Evolutionary conservation across 2,329 filamentous ascomycete species (phyloP).

Genomic region (Aspergillus intermedius): DNA sequence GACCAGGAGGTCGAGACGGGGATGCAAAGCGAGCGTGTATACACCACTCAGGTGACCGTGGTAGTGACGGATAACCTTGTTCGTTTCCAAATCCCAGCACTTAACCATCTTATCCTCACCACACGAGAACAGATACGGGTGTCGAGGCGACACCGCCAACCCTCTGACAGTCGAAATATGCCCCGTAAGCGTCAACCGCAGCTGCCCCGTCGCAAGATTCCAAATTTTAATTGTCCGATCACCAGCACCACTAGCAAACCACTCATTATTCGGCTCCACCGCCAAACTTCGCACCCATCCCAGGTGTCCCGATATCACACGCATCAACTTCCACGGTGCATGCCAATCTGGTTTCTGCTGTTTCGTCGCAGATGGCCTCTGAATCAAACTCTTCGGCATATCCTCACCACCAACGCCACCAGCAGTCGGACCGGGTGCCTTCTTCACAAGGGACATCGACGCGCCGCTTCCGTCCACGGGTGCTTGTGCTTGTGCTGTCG

Average conservation of each 20-base stretch:
- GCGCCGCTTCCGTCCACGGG: slow-evolving; percentile 45
- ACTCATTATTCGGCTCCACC: slow-evolving; percentile 93
- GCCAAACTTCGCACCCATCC: slow-evolving; percentile 89
- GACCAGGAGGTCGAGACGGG: slow-evolving; percentile 87
- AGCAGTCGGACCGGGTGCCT: slow-evolving; percentile 22
- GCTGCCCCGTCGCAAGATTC: slow-evolving; percentile 83
- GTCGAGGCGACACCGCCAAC: slow-evolving; percentile 81
- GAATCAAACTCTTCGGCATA: slow-evolving; percentile 56
- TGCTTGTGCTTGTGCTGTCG: slow-evolving; percentile 42
- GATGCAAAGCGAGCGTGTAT: slow-evolving; percentile 88
- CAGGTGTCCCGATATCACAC: slow-evolving; percentile 91
- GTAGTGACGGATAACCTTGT: slow-evolving; percentile 97
- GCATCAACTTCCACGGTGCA: slow-evolving; percentile 95
- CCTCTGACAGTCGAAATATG: slow-evolving; percentile 92
- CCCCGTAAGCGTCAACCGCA: slow-evolving; percentile 80
- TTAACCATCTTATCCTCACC: slow-evolving; percentile 99
- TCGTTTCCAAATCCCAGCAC: slow-evolving; percentile 99
- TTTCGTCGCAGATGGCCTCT: slow-evolving; percentile 55
- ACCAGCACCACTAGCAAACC: slow-evolving; percentile 93
- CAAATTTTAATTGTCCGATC: slow-evolving; percentile 98
- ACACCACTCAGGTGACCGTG: slow-evolving; percentile 95
- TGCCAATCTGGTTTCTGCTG: slow-evolving; percentile 89
- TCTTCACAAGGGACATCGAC: slow-evolving; percentile 52
- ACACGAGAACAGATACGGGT: slow-evolving; percentile 96
- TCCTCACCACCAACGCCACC: slow-evolving; percentile 30